phyloP scores from a whole-genome alignment of 352 stramenopile species.

The Phytophthora quininea region DNA sequence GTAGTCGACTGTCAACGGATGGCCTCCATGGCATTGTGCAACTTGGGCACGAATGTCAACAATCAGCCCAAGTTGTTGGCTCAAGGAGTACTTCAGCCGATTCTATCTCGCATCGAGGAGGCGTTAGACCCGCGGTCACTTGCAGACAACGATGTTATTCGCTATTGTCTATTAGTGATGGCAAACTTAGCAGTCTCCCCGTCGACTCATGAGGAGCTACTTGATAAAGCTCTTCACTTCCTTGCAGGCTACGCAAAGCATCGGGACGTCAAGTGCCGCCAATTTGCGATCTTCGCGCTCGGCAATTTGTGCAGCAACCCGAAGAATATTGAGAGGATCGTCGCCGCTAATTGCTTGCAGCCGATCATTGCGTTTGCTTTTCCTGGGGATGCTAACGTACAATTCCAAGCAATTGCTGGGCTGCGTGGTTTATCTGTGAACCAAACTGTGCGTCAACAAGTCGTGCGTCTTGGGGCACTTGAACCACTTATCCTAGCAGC shows the following conservation, averaged over 20 bases:
- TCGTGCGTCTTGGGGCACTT: constrained; percentile 92
- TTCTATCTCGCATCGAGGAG: constrained; percentile 89
- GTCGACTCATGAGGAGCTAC: constrained; percentile 83
- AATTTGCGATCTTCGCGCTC: constrained; percentile 95
- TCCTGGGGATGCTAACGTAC: constrained; percentile 92
- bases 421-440: constrained; percentile 94
- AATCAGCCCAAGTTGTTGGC: constrained; percentile 93
- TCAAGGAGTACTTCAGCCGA: constrained; percentile 85
- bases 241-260: constrained; percentile 94
- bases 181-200: constrained; percentile 92
- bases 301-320: constrained; percentile 95
- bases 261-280: constrained; percentile 95
- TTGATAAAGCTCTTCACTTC: constrained; percentile 81
- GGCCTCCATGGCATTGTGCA: constrained; percentile 95
- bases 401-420: constrained; percentile 96
- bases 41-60: constrained; percentile 94
- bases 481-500: constrained; percentile 95
- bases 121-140: constrained; percentile 92
- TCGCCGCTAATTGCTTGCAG: constrained; percentile 89
- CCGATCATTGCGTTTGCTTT: constrained; percentile 96
- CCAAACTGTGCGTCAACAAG: constrained; percentile 85
- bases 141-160: constrained; percentile 94
- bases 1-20: constrained; percentile 94
- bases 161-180: constrained; percentile 95
- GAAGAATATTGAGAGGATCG: constrained; percentile 89